phyloP scores from a whole-genome alignment of 805 yeast species.

The Ogataea paradorogensis region DNA sequence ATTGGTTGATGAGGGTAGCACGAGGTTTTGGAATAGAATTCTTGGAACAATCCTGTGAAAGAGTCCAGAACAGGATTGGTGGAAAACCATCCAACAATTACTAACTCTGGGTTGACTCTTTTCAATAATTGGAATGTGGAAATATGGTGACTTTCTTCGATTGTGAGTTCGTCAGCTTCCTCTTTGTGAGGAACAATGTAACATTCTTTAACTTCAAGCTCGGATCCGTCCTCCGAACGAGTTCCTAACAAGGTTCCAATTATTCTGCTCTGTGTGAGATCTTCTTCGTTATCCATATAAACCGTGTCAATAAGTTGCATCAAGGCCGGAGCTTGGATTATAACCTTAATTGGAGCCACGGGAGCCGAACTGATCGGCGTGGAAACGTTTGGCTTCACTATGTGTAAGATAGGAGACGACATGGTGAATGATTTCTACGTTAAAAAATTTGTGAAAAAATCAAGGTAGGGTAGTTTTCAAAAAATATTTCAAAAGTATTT shows the following conservation, averaged over 20 bases:
- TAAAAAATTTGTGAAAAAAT: slow-evolving; percentile 7
- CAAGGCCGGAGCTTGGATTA: slow-evolving; percentile 66
- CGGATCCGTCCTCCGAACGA: slow-evolving; percentile 80
- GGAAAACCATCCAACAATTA: slow-evolving; percentile 84
- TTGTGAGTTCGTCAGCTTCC: slow-evolving; percentile 68
- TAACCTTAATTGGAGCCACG: slow-evolving; percentile 47
- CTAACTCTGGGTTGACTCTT: slow-evolving; percentile 74
- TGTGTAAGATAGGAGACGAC: slow-evolving; percentile 32
- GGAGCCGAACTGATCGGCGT: slow-evolving; percentile 33
- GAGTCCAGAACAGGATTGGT: slow-evolving; percentile 57
- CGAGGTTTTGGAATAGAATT: slow-evolving; percentile 71
- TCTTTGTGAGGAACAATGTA: slow-evolving; percentile 81
- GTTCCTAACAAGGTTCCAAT: slow-evolving; percentile 81
- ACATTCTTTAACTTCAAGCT: slow-evolving; percentile 68
- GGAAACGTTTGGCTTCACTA: slow-evolving; percentile 47
- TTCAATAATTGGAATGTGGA: slow-evolving; percentile 68
- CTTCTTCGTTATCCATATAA: slow-evolving; percentile 46
- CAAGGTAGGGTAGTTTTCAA: slow-evolving; percentile 11
- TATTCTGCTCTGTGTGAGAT: slow-evolving; percentile 50
- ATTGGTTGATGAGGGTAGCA: slow-evolving; percentile 75
- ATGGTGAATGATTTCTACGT: slow-evolving; percentile 14
- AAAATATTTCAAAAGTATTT: slow-evolving; percentile 6
- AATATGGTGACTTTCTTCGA: slow-evolving; percentile 74
- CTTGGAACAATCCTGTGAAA: slow-evolving; percentile 76
- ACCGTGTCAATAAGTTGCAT: slow-evolving; percentile 75